phyloP scores from a whole-genome alignment of 495 filamentous ascomycete genomes.

The Collariella sp. region DNA sequence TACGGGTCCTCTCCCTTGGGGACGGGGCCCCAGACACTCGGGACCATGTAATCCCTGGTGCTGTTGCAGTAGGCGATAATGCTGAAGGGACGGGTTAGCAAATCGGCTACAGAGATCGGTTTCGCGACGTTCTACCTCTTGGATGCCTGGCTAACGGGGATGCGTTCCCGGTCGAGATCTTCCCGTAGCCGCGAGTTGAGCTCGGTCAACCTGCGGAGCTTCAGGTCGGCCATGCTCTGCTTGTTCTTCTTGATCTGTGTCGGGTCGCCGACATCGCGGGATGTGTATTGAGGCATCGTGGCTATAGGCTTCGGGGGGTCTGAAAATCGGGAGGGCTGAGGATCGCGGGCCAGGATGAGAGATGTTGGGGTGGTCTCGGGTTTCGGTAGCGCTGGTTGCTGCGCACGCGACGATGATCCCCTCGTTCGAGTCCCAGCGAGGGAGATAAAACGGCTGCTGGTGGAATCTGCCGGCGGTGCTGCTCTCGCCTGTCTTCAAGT shows the following conservation, averaged over 20 bases:
- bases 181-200: conserved; percentile 90
- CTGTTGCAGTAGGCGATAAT: conserved; percentile 94
- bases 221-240: conserved; percentile 97
- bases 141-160: conserved; percentile 89
- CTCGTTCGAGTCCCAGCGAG: not conserved
- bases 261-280: conserved; percentile 51
- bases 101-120: not conserved
- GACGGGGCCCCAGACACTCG: conserved; percentile 88
- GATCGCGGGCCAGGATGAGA: not conserved
- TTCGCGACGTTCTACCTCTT: conserved; percentile 58
- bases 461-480: conserved; percentile 10
- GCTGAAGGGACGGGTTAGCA: conserved; percentile 38
- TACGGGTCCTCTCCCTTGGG: conserved; percentile 94
- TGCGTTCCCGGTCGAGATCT: conserved; percentile 87
- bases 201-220: conserved; percentile 90
- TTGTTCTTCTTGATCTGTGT: conserved; percentile 87
- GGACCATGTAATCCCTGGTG: conserved; percentile 98
- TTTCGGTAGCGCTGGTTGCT: not conserved
- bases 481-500: conserved; percentile 9
- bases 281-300: conserved; percentile 48
- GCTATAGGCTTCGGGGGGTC: not conserved
- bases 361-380: not conserved
- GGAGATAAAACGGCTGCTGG: not conserved
- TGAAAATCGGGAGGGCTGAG: not conserved
- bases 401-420: conserved; percentile 5